These are phyloP conservation scores for Crepidotus variabilis DNA, from an alignment of 768 basidiomycete genomes.

Conservation along the genomic window DNA sequence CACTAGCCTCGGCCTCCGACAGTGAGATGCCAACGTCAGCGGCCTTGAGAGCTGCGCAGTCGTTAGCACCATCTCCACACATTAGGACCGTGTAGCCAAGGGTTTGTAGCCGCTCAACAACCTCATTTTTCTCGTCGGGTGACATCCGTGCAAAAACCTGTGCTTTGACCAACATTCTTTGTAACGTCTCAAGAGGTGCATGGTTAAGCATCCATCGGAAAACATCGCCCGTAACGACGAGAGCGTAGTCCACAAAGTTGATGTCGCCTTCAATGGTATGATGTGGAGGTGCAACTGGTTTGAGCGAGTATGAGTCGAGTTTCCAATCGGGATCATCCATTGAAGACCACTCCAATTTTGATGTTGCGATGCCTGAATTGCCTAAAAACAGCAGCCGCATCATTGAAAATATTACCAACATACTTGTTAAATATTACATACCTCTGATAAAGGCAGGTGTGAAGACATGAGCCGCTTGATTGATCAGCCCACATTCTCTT, in stretches of 20 bases:
- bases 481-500: constrained; percentile 86
- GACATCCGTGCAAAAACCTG: constrained; percentile 99
- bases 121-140: constrained; percentile 98
- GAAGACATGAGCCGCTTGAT: constrained; percentile 87
- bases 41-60: constrained; percentile 97
- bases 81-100: constrained; percentile 96
- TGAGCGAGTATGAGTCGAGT: constrained; percentile 85
- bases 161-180: constrained; percentile 95
- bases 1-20: constrained; percentile 97
- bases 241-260: constrained; percentile 81
- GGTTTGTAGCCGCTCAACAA: constrained; percentile 89
- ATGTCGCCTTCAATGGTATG: constrained; percentile 66
- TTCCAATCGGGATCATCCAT: constrained; percentile 86
- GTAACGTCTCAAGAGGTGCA: constrained; percentile 89
- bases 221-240: constrained; percentile 91
- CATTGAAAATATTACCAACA: not conserved
- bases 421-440: constrained; percentile 20
- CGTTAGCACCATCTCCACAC: constrained; percentile 99
- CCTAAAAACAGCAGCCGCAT: constrained; percentile 36
- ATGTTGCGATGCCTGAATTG: constrained; percentile 42
- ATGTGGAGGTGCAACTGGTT: constrained; percentile 69
- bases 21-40: constrained; percentile 96
- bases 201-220: constrained; percentile 99
- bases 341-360: constrained; percentile 85
- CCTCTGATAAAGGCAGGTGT: constrained; percentile 77